A percentile compares a stretch with the other conserved stretches of the same genome.
Evolutionary conservation across 2,329 filamentous ascomycete genomes (phyloP).

Genomic region (Chaetomium sp.): DNA sequence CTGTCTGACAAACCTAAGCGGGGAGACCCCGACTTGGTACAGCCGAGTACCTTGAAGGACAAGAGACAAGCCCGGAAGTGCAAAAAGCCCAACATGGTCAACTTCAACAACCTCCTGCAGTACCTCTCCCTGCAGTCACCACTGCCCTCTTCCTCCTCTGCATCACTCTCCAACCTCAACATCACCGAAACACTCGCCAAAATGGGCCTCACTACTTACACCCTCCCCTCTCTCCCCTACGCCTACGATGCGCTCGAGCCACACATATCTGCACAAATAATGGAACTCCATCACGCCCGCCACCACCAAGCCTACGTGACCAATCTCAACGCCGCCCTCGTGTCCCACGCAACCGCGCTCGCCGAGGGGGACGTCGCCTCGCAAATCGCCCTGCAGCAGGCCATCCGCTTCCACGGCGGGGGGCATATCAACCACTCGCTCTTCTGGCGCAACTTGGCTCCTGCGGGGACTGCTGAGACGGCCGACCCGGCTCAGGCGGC

Average conservation of each 20-base stretch:
- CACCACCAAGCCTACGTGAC: slow-evolving; percentile 94
- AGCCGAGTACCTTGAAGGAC: neutral
- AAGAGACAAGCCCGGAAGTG: neutral
- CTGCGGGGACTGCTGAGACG: slow-evolving; percentile 51
- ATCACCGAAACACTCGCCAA: slow-evolving; percentile 15
- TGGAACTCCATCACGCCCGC: slow-evolving; percentile 92
- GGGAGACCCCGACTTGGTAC: no score
- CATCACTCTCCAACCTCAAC: neutral
- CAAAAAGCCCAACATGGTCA: slow-evolving; percentile 19
- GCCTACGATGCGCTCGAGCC: slow-evolving; percentile 50
- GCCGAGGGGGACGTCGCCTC: slow-evolving; percentile 48
- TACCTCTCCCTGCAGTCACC: slow-evolving; percentile 22
- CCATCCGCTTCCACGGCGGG: slow-evolving; percentile 62
- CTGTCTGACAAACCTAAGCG: no score
- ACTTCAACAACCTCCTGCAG: slow-evolving; percentile 20
- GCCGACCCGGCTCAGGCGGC: slow-evolving; percentile 41
- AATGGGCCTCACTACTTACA: slow-evolving; percentile 29
- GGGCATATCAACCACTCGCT: slow-evolving; percentile 62
- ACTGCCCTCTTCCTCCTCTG: slow-evolving; percentile 18
- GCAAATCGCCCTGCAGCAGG: slow-evolving; percentile 56
- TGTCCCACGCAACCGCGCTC: slow-evolving; percentile 59
- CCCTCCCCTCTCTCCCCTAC: slow-evolving; percentile 28
- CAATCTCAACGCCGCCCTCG: slow-evolving; percentile 73
- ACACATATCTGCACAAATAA: slow-evolving; percentile 78
- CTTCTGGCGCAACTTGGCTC: slow-evolving; percentile 66